These are phyloP conservation scores for Pestalotiopsis fici DNA, from an alignment of 2,329 filamentous ascomycete genomes.

Conservation along the genomic window DNA sequence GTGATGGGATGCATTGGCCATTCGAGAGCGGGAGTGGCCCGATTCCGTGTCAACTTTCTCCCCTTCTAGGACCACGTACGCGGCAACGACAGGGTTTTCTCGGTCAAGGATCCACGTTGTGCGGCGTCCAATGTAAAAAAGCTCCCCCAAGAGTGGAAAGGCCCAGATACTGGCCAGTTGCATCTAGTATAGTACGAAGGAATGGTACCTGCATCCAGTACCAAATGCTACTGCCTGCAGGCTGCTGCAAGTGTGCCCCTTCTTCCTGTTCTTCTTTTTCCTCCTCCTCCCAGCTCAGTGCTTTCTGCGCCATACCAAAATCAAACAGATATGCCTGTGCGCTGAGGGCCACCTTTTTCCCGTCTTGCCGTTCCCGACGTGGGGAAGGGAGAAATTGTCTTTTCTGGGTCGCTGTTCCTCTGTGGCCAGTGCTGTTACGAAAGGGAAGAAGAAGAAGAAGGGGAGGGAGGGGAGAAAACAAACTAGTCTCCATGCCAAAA, in stretches of 20 bases:
- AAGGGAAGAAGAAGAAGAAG: too few species aligned
- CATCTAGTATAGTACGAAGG: neutral
- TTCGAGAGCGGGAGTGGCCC: neutral
- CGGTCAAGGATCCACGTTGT: neutral
- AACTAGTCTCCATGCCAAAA: neutral
- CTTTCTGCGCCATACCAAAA: neutral
- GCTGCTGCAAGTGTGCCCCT: too few species aligned
- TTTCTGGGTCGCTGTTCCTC: neutral
- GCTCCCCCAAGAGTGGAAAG: neutral
- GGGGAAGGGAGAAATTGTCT: neutral
- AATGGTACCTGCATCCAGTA: neutral
- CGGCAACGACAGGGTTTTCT: neutral
- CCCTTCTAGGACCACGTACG: neutral
- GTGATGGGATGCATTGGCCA: too few species aligned
- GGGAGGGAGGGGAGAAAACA: too few species aligned
- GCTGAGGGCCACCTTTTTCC: neutral
- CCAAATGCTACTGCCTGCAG: neutral
- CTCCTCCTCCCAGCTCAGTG: neutral
- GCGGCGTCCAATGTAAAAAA: neutral
- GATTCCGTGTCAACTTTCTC: neutral
- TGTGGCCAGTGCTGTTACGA: neutral
- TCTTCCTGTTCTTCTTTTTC: neutral
- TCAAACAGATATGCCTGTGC: neutral
- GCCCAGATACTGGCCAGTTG: neutral
- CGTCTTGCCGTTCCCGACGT: neutral